Conservation (phyloP, 2,329 filamentous ascomycete species). For the Lachnum nothofagi region DNA sequence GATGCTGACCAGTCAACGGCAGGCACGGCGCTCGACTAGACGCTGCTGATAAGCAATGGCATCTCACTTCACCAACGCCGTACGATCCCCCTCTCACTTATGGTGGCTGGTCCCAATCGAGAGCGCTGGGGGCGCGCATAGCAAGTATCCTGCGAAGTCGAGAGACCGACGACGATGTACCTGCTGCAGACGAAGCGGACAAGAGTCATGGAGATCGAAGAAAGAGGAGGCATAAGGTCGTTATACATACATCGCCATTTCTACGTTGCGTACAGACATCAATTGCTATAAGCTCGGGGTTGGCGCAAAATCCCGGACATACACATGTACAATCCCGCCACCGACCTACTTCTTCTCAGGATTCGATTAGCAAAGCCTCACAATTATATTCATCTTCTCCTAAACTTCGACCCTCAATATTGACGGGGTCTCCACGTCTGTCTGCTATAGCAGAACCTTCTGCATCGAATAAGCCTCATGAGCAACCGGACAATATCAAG, state of each 20-base stretch:
- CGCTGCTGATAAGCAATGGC: slow-evolving; percentile 91
- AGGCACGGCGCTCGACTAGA: slow-evolving; percentile 92
- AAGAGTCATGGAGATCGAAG: slow-evolving; percentile 31
- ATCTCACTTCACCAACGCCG: slow-evolving; percentile 83
- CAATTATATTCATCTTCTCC: slow-evolving; percentile 30
- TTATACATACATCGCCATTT: slow-evolving; percentile 92
- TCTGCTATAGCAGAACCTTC: slow-evolving; percentile 27
- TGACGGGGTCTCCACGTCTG: slow-evolving; percentile 27
- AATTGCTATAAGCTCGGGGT: slow-evolving; percentile 78
- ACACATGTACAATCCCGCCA: slow-evolving; percentile 20
- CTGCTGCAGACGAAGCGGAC: slow-evolving; percentile 8
- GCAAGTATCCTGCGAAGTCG: slow-evolving; percentile 61
- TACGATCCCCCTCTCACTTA: slow-evolving; percentile 96
- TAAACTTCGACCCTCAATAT: slow-evolving; percentile 23
- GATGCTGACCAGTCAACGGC: background rate
- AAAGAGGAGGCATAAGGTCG: slow-evolving; percentile 65
- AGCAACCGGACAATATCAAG: slow-evolving; percentile 35
- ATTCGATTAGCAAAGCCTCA: slow-evolving; percentile 13
- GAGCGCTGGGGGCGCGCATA: slow-evolving; percentile 76
- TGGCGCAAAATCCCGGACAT: slow-evolving; percentile 56
- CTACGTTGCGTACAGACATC: slow-evolving; percentile 89
- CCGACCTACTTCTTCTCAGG: slow-evolving; percentile 26
- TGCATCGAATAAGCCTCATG: slow-evolving; percentile 8
- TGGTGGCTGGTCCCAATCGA: slow-evolving; percentile 84
- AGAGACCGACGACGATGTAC: slow-evolving; percentile 36